Base-by-base conservation (phyloP, 257 asterid species). In the Scutellaria minor region DNA sequence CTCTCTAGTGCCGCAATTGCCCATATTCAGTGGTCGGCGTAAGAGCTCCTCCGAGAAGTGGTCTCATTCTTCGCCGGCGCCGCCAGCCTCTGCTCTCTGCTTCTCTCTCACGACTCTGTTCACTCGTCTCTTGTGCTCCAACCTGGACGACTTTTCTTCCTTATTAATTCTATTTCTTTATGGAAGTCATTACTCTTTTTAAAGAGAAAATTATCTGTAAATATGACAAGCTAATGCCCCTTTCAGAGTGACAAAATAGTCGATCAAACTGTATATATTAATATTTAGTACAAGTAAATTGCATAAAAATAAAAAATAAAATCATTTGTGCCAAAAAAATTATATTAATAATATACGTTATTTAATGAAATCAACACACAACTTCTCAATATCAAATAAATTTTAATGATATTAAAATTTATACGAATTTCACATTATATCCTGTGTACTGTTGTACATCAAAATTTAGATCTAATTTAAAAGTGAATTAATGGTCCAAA, bases 1-100 rank as follows among this genome's bases (percentile, higher is more conserved):
- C 72, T 94, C 98, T 69, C 98, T 85, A 88, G 98, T 94, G 74
- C 99, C 99, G 86, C 98, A 94, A 76, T 95, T 95, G 59, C 99
- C 98, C 99, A 95, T 95, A 41, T 79, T 70, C 69, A 51, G 10
- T 65, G 73, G 73, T 48, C 61, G 56, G 63, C 75, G 24, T 75
- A 52, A 64, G 67, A 70, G 71, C 68, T 62, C 66, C 81, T 11
- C 31, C 77, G 81, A 73, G 65, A 72, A 54, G 65, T 64, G 73
- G 77, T 81, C 86, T 84, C 90, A 85, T 84, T 72, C 84, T 84
- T 77, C 79, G 82, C 66, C 72, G 79, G 72, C 75, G 66, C 72
- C 68, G 66, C 69, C 78, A 54, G 62, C 76, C 80, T 64, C 37
- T 55, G 45, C 67, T 67, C 31, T 52, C 78, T 52, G 42, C 68